A percentile compares a stretch with the other conserved stretches of the same genome.
phyloP scores from a whole-genome alignment of 768 basidiomycete species.

The Harrya chromipes region DNA sequence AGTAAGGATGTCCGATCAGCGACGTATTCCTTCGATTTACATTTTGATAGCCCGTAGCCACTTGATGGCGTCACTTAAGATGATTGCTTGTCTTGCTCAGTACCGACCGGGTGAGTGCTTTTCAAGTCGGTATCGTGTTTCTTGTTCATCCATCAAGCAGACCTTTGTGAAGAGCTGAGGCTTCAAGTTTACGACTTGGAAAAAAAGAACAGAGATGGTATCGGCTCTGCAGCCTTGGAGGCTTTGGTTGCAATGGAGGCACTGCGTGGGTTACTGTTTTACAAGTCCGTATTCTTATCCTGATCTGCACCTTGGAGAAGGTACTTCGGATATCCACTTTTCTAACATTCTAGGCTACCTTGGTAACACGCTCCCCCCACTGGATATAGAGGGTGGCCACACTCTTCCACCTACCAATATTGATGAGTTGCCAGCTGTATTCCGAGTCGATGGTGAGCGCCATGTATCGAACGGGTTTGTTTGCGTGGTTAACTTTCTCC shows the following conservation, averaged over 20 bases:
- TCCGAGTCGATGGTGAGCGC: neutral
- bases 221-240: constrained; percentile 5
- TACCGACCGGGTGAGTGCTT: neutral
- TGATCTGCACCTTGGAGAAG: neutral
- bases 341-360: constrained; percentile 6
- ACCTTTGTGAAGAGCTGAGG: neutral
- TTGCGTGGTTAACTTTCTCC: neutral
- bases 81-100: neutral
- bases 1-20: neutral
- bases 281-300: neutral
- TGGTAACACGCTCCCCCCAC: neutral
- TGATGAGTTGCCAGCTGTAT: neutral
- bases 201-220: neutral
- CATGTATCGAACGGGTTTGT: too few species aligned
- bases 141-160: neutral
- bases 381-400: neutral
- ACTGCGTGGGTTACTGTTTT: neutral
- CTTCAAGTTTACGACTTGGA: neutral
- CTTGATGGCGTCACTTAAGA: neutral
- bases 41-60: neutral
- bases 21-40: neutral
- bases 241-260: neutral
- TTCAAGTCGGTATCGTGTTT: neutral
- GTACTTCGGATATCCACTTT: neutral
- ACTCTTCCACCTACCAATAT: neutral